phyloP scores from a whole-genome alignment of 1,139 yeast genomes.

The Kluyveromyces marxianus region DNA sequence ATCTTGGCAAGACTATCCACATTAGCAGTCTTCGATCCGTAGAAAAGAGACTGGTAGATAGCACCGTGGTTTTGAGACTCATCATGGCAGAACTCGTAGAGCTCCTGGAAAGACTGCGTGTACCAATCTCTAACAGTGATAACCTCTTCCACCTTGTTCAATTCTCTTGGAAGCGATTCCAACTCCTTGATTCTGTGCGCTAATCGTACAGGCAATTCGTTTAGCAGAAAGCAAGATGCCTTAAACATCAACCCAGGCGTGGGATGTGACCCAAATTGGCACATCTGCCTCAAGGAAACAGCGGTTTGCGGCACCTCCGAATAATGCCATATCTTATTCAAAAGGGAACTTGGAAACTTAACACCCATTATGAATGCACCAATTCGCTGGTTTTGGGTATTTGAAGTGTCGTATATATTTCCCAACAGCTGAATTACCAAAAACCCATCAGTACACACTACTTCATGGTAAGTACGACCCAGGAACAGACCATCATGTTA shows the following conservation, averaged over 20 bases:
- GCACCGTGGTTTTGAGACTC: constrained; percentile 7
- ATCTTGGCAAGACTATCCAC: constrained; percentile 72
- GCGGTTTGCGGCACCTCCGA: constrained; percentile 80
- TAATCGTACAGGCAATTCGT: constrained; percentile 78
- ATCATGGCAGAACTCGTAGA: constrained; percentile 25
- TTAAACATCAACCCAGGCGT: constrained; percentile 71
- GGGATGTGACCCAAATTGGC: constrained; percentile 79
- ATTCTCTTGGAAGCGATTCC: constrained; percentile 71
- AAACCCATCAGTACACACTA: no score
- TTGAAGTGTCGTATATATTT: no score
- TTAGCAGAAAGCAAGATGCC: constrained; percentile 79
- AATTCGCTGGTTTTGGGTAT: background rate
- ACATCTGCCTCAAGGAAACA: constrained; percentile 81
- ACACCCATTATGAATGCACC: constrained; percentile 1
- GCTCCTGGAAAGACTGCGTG: constrained; percentile 82
- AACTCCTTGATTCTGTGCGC: constrained; percentile 83
- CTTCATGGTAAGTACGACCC: no score
- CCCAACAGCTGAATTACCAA: no score
- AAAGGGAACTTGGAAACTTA: constrained; percentile 9
- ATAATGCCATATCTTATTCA: constrained; percentile 33
- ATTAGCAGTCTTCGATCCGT: constrained; percentile 44
- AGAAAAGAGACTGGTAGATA: constrained; percentile 9
- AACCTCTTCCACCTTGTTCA: constrained; percentile 67
- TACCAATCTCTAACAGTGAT: constrained; percentile 80
- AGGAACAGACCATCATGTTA: no score